A percentile compares a stretch with the other conserved stretches of the same genome.
Evolutionary conservation across 176 grass and related monocot species (phyloP).

Genomic region (Neostapfia colusana): DNA sequence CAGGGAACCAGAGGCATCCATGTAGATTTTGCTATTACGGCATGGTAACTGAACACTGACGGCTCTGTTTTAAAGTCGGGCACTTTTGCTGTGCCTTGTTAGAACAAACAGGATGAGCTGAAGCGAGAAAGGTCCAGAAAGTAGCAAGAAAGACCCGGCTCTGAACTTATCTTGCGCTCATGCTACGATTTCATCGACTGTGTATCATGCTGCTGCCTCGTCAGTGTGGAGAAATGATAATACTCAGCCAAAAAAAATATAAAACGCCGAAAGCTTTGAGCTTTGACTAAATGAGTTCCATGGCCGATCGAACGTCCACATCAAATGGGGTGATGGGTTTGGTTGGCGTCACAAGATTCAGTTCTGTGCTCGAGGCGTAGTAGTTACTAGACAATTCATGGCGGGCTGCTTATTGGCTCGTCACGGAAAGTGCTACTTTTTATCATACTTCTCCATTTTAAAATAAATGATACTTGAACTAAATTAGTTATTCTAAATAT

Average conservation of each 20-base stretch:
- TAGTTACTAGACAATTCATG: too few species aligned
- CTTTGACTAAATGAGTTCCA: slow-evolving; percentile 24
- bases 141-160: background rate
- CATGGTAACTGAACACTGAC: background rate
- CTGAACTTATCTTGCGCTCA: background rate
- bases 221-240: background rate
- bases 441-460: too few species aligned
- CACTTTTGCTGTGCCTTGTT: background rate
- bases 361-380: background rate
- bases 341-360: slow-evolving; percentile 50
- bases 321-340: slow-evolving; percentile 35
- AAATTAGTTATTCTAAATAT: too few species aligned
- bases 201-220: background rate
- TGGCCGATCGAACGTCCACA: slow-evolving; percentile 36
- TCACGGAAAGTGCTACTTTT: background rate
- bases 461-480: too few species aligned
- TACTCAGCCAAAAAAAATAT: too few species aligned
- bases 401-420: background rate
- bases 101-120: too few species aligned
- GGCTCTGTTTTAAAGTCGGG: slow-evolving; percentile 15
- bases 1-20: background rate
- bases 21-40: background rate
- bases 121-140: too few species aligned
- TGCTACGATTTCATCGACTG: slow-evolving; percentile 5
- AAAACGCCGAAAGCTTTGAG: background rate